Evolutionary conservation across 345 rosid genomes (phyloP).

Genomic region (Ceriops tagal): DNA sequence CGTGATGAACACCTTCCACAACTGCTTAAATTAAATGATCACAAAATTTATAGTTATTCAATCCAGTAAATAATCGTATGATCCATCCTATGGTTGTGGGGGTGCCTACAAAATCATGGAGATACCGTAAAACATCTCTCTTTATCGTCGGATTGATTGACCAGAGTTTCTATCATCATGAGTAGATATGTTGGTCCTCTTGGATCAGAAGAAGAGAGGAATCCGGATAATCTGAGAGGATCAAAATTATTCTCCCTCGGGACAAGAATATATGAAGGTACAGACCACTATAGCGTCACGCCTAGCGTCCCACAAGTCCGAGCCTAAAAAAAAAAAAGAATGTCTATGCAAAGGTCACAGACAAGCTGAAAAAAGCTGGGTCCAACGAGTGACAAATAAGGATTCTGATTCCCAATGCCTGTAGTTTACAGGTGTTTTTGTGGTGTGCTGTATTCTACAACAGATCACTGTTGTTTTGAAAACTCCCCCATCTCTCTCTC

Average conservation of each 20-base stretch:
- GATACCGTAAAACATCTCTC: too few relatives aligned
- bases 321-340: constrained; percentile 14
- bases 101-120: too few relatives aligned
- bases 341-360: constrained; percentile 16
- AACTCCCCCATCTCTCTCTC: background rate
- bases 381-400: constrained; percentile 10
- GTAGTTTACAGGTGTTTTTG: background rate
- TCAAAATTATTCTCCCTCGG: background rate
- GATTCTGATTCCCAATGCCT: constrained; percentile 30
- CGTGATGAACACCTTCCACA: too few relatives aligned
- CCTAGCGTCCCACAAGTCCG: background rate
- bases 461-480: background rate
- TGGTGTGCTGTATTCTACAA: background rate
- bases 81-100: too few relatives aligned
- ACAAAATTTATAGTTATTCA: too few relatives aligned
- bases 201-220: too few relatives aligned
- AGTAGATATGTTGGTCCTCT: too few relatives aligned
- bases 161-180: too few relatives aligned
- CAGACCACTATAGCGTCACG: constrained; percentile 15
- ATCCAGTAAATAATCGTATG: too few relatives aligned
- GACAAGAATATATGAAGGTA: constrained; percentile 5
- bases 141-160: too few relatives aligned
- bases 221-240: too few relatives aligned
- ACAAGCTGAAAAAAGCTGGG: constrained; percentile 21
- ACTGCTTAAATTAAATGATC: too few relatives aligned